A percentile compares a stretch with the other conserved stretches of the same genome.
These are phyloP conservation scores for Mrakiaceae sp. DNA, from an alignment of 1,284 basidiomycete species.

Conservation along the genomic window DNA sequence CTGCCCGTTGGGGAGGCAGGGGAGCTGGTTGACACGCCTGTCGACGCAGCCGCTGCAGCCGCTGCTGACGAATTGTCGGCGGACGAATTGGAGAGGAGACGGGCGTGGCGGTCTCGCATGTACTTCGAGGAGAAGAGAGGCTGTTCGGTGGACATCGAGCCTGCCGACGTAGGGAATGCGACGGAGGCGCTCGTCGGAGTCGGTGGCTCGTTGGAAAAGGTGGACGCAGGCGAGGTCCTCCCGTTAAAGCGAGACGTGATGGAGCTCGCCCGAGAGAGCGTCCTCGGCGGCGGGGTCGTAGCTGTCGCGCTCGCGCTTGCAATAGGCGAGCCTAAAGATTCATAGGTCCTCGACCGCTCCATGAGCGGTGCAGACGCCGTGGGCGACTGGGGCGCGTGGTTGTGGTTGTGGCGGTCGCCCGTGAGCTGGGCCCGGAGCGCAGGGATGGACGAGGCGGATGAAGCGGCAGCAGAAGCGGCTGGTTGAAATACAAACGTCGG, in stretches of 20 bases:
- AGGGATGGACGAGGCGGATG: background rate
- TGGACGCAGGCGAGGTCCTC: background rate
- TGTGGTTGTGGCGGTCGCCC: background rate
- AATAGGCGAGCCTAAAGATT: background rate
- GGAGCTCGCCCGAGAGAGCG: conserved; percentile 9
- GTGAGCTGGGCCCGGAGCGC: conserved; percentile 4
- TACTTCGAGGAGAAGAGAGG: conserved; percentile 9
- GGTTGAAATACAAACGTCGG: conserved; percentile 11
- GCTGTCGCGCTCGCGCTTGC: background rate
- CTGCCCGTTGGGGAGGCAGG: background rate
- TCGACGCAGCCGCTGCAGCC: no score
- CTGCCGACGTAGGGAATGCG: background rate
- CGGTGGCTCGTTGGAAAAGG: background rate
- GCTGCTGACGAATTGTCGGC: background rate
- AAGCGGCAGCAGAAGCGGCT: background rate
- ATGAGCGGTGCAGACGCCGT: background rate
- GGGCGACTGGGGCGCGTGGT: background rate
- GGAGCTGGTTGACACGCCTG: background rate
- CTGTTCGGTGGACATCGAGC: background rate
- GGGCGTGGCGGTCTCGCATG: conserved; percentile 7
- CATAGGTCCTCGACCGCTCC: conserved; percentile 6
- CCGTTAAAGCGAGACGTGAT: conserved; percentile 12
- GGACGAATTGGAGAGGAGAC: background rate
- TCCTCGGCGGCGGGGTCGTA: background rate
- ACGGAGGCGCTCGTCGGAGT: background rate